These are phyloP conservation scores for Citropsis articulata DNA, from an alignment of 345 rosid species.

Conservation along the genomic window DNA sequence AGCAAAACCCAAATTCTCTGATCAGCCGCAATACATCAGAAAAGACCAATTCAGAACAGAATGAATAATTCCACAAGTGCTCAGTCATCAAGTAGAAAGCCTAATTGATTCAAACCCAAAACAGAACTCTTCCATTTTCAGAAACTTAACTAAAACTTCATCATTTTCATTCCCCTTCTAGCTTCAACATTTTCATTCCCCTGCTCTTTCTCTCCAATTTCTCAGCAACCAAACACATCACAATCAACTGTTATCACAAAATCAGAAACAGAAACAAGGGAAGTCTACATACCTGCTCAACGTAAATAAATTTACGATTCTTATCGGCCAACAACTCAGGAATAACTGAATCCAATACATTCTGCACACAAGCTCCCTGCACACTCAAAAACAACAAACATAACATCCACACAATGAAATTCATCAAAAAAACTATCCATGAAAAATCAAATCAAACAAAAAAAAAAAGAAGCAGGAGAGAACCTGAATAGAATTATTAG, in stretches of 20 bases:
- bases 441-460: neutral
- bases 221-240: neutral
- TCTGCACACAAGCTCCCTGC: slow-evolving; percentile 93
- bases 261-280: slow-evolving; percentile 14
- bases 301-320: slow-evolving; percentile 85
- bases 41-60: neutral
- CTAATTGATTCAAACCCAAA: neutral
- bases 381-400: neutral
- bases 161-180: neutral
- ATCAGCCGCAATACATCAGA: too few relatives aligned
- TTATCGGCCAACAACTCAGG: slow-evolving; percentile 86
- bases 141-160: neutral
- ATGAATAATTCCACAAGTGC: neutral
- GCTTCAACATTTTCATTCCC: neutral
- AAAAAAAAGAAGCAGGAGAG: neutral
- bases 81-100: neutral
- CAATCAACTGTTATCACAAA: slow-evolving; percentile 9
- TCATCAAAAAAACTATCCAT: neutral
- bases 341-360: slow-evolving; percentile 86
- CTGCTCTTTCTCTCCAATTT: neutral
- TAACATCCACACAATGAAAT: neutral
- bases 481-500: slow-evolving; percentile 97
- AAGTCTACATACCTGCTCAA: slow-evolving; percentile 57
- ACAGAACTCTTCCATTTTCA: neutral
- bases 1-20: neutral